Evolutionary conservation across 1,284 basidiomycete species (phyloP).

Genomic region (Trichosporon sp.): DNA sequence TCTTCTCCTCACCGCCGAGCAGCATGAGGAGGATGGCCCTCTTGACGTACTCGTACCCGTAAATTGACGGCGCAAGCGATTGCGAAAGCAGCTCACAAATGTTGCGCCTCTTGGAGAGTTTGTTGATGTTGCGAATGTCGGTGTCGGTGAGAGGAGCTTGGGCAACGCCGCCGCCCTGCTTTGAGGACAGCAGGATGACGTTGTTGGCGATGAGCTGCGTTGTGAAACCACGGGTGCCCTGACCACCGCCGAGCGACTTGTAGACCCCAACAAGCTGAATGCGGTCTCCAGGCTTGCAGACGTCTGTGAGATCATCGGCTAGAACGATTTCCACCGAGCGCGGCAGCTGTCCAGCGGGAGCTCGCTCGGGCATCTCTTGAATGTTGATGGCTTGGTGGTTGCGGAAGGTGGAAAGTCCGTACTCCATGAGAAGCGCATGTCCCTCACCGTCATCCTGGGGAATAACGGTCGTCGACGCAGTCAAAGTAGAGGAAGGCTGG

Average conservation of each 20-base stretch:
- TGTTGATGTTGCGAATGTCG: slow-evolving; percentile 96
- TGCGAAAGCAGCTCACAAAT: slow-evolving; percentile 88
- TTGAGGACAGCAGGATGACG: slow-evolving; percentile 92
- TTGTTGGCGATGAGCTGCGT: slow-evolving; percentile 95
- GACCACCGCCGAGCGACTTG: slow-evolving; percentile 83
- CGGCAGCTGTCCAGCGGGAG: slow-evolving; percentile 94
- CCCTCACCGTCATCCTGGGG: slow-evolving; percentile 92
- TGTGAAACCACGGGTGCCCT: slow-evolving; percentile 85
- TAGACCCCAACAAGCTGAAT: slow-evolving; percentile 96
- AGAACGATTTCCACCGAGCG: slow-evolving; percentile 93
- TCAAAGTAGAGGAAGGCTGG: slow-evolving; percentile 62
- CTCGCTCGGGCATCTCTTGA: slow-evolving; percentile 99
- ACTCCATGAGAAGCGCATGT: slow-evolving; percentile 85
- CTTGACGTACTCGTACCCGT: slow-evolving; percentile 95
- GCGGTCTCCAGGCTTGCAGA: slow-evolving; percentile 96
- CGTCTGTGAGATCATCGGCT: slow-evolving; percentile 95
- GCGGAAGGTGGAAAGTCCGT: slow-evolving; percentile 85
- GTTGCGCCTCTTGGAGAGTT: slow-evolving; percentile 78
- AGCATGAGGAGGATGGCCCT: slow-evolving; percentile 88
- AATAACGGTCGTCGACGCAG: slow-evolving; percentile 77
- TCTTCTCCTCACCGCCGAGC: slow-evolving; percentile 96
- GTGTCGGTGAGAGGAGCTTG: slow-evolving; percentile 89
- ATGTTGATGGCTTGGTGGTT: slow-evolving; percentile 98
- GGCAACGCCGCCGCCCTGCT: slow-evolving; percentile 93
- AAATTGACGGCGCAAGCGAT: slow-evolving; percentile 97